These are phyloP conservation scores for Groenewaldozyma sp. DNA, from an alignment of 1,139 yeast species.

Conservation along the genomic window DNA sequence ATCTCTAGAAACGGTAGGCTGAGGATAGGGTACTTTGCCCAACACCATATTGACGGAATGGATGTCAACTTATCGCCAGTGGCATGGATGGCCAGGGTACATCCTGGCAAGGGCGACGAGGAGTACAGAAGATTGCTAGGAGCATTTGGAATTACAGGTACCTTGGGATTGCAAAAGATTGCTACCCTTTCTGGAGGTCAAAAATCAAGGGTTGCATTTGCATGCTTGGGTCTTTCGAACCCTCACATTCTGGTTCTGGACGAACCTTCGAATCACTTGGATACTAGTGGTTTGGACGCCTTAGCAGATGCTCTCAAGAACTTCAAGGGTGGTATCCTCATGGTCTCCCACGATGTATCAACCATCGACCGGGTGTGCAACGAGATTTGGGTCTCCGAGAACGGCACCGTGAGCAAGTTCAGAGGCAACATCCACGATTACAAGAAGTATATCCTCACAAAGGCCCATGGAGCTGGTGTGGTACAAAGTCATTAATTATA, in stretches of 20 bases:
- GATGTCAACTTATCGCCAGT: constrained; percentile 83
- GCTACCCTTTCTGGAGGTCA: constrained; percentile 93
- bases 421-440: constrained; percentile 81
- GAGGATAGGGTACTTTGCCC: constrained; percentile 97
- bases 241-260: constrained; percentile 93
- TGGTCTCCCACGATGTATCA: constrained; percentile 96
- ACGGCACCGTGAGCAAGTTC: constrained; percentile 68
- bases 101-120: constrained; percentile 92
- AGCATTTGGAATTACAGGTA: constrained; percentile 93
- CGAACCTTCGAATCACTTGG: constrained; percentile 98
- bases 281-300: constrained; percentile 96
- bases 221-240: constrained; percentile 78
- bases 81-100: constrained; percentile 82
- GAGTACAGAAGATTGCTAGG: constrained; percentile 96
- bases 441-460: constrained; percentile 72
- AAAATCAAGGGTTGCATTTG: constrained; percentile 96
- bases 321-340: constrained; percentile 90
- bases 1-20: constrained; percentile 76
- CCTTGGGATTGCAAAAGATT: constrained; percentile 88
- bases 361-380: constrained; percentile 82
- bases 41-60: constrained; percentile 98
- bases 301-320: constrained; percentile 76
- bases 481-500: constrained; percentile 66
- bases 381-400: constrained; percentile 92
- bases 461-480: constrained; percentile 81